Evolutionary conservation across 495 filamentous ascomycete genomes (phyloP).

Genomic region (Xylaria intraflava): DNA sequence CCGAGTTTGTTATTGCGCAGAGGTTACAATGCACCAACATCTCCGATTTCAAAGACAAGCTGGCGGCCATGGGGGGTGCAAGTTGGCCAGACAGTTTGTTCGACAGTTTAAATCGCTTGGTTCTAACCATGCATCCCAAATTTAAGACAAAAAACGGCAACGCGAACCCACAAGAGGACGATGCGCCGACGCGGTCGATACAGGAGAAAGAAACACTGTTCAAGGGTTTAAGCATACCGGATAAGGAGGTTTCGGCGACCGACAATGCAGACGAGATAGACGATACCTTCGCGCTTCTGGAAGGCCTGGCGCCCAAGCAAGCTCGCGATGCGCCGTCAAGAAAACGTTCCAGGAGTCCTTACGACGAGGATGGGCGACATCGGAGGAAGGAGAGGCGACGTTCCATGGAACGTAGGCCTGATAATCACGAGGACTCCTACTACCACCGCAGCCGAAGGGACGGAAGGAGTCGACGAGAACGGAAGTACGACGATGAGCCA

Average conservation of each 20-base stretch:
- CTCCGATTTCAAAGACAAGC: constrained; percentile 60
- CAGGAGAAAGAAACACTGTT: constrained; percentile 74
- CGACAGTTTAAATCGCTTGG: constrained; percentile 82
- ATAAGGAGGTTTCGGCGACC: constrained; percentile 57
- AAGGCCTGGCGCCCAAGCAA: constrained; percentile 69
- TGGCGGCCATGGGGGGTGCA: constrained; percentile 66
- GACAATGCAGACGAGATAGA: constrained; percentile 61
- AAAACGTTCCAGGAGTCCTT: constrained; percentile 71
- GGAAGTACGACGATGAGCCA: constrained; percentile 37
- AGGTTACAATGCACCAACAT: constrained; percentile 67
- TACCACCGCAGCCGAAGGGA: constrained; percentile 23
- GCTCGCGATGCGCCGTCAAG: constrained; percentile 38
- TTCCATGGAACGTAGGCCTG: constrained; percentile 34
- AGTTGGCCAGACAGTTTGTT: constrained; percentile 87
- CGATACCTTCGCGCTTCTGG: constrained; percentile 87
- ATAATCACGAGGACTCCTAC: constrained; percentile 22
- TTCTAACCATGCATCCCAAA: constrained; percentile 85
- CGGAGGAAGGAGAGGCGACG: constrained; percentile 37
- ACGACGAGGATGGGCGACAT: constrained; percentile 48
- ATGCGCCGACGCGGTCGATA: constrained; percentile 30
- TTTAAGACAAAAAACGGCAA: constrained; percentile 48
- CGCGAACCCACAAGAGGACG: constrained; percentile 31
- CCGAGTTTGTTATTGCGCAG: constrained; percentile 90
- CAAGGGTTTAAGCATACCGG: constrained; percentile 82
- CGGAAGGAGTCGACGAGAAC: constrained; percentile 44